A percentile compares a stretch with the other conserved stretches of the same genome.
phyloP scores from a whole-genome alignment of 2,329 filamentous ascomycete genomes.

The Mariannaea elegans region DNA sequence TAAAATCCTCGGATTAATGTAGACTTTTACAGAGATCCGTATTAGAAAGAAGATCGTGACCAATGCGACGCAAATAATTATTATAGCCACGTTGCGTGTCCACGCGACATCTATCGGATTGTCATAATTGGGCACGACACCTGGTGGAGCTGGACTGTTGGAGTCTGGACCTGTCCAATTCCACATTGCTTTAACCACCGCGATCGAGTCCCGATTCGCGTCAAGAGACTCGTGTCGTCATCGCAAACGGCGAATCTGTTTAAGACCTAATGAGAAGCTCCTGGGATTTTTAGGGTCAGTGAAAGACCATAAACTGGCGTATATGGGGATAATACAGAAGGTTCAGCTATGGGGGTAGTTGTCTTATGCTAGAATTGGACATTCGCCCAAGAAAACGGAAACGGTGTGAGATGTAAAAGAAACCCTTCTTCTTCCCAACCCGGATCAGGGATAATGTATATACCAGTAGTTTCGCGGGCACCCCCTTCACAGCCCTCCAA shows the following conservation, averaged over 20 bases:
- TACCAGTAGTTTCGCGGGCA: too few relatives aligned
- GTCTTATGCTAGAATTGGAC: too few relatives aligned
- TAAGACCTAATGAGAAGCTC: too few relatives aligned
- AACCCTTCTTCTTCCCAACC: too few relatives aligned
- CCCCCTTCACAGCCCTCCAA: too few relatives aligned
- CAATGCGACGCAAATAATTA: slow-evolving; percentile 23
- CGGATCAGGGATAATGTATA: too few relatives aligned
- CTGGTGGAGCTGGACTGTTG: slow-evolving; percentile 32
- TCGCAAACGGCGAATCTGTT: background rate
- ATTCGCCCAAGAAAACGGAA: too few relatives aligned
- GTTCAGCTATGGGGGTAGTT: too few relatives aligned
- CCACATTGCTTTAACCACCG: slow-evolving; percentile 29
- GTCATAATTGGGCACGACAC: slow-evolving; percentile 28
- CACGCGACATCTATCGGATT: slow-evolving; percentile 31
- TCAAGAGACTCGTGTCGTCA: background rate
- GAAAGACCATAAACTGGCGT: too few relatives aligned
- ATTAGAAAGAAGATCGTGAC: slow-evolving; percentile 21
- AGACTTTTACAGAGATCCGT: slow-evolving; percentile 28
- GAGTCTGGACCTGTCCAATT: slow-evolving; percentile 37
- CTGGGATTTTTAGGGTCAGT: too few relatives aligned
- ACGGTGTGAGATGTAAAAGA: too few relatives aligned
- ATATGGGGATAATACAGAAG: too few relatives aligned
- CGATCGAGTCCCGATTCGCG: background rate
- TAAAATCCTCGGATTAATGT: slow-evolving; percentile 23
- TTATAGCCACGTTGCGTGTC: slow-evolving; percentile 28